Percentiles rank a stretch among this genome's conserved stretches.
Evolutionary conservation across 2,329 filamentous ascomycete species (phyloP).

Genomic region (Exophiala xenobiotica): DNA sequence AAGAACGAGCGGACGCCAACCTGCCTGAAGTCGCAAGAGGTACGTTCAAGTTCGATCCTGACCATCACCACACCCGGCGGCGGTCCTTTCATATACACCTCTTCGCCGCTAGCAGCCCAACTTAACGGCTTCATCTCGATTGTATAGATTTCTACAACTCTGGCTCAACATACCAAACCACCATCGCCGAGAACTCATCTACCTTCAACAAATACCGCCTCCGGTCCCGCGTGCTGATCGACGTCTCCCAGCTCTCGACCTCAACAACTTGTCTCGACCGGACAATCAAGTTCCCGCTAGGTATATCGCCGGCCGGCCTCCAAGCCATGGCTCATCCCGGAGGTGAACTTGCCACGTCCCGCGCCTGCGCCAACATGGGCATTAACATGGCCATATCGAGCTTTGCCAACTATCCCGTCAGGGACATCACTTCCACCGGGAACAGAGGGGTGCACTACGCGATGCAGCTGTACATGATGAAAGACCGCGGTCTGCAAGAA

Average conservation of each 20-base stretch:
- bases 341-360: slow-evolving; percentile 48
- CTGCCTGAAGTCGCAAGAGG: slow-evolving; percentile 17
- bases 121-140: not conserved
- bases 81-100: too few species aligned
- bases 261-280: slow-evolving; percentile 43
- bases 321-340: slow-evolving; percentile 50
- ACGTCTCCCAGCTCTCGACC: slow-evolving; percentile 39
- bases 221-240: slow-evolving; percentile 39
- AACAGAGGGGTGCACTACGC: slow-evolving; percentile 35
- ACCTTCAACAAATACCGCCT: slow-evolving; percentile 51
- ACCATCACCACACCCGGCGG: not conserved
- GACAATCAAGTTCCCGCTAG: slow-evolving; percentile 47
- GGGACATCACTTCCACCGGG: slow-evolving; percentile 43
- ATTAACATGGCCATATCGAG: slow-evolving; percentile 46
- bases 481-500: slow-evolving; percentile 39
- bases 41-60: slow-evolving; percentile 6
- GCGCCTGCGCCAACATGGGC: slow-evolving; percentile 40
- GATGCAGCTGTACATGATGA: slow-evolving; percentile 24
- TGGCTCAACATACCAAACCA: slow-evolving; percentile 23
- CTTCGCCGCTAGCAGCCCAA: too few species aligned
- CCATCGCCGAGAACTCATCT: slow-evolving; percentile 48
- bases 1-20: slow-evolving; percentile 15
- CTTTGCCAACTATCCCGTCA: slow-evolving; percentile 43
- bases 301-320: slow-evolving; percentile 51
- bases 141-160: slow-evolving; percentile 23